A percentile compares a stretch with the other conserved stretches of the same genome.
Evolutionary conservation across 2,329 filamentous ascomycete species (phyloP).

Genomic region (Thelonectria blattea): DNA sequence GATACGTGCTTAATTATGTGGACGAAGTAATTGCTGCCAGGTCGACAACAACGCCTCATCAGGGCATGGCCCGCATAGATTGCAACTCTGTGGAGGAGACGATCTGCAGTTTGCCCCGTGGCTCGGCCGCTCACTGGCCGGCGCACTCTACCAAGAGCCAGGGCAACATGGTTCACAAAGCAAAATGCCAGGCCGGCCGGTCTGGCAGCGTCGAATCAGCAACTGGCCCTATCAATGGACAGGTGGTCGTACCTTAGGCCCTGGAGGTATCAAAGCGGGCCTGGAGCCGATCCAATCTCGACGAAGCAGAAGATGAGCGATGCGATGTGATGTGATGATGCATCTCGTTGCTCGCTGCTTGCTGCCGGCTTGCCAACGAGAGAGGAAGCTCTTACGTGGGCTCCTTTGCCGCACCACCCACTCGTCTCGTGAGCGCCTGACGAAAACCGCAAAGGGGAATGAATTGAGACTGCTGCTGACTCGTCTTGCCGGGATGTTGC

Average conservation of each 20-base stretch:
- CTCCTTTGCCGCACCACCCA: neutral
- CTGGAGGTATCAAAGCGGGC: constrained; percentile 25
- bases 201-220: constrained; percentile 31
- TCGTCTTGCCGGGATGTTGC: constrained; percentile 3
- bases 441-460: neutral
- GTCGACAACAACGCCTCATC: constrained; percentile 21
- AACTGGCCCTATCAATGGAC: constrained; percentile 24
- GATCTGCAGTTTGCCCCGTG: constrained; percentile 37
- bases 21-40: constrained; percentile 18
- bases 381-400: neutral
- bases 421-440: neutral
- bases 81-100: constrained; percentile 33
- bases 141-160: constrained; percentile 11
- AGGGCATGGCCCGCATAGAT: constrained; percentile 28
- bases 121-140: constrained; percentile 23
- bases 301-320: constrained; percentile 29
- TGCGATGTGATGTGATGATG: constrained; percentile 38
- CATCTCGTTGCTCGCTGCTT: constrained; percentile 16
- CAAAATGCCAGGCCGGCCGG: constrained; percentile 13
- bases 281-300: constrained; percentile 33
- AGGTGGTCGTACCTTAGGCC: neutral
- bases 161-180: constrained; percentile 12
- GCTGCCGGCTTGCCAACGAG: constrained; percentile 18
- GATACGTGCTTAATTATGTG: neutral
- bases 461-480: constrained; percentile 12